Conservation (phyloP, 495 filamentous ascomycete species). For the Neurospora sp. region DNA sequence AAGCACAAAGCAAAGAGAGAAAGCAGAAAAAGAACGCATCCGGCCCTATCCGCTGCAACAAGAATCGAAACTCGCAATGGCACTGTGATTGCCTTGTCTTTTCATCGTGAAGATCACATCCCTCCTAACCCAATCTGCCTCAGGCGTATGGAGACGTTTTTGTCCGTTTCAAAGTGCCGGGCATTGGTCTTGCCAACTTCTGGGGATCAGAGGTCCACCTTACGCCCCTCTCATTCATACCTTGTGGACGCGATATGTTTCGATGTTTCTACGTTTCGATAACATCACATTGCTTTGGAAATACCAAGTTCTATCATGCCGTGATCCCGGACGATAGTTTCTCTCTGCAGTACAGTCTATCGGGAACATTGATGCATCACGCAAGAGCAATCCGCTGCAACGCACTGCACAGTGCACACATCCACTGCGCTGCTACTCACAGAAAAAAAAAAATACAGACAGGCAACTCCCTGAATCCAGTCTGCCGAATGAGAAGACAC, state of each 20-base stretch:
- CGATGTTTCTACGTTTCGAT: not conserved
- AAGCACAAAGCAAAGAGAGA: not conserved
- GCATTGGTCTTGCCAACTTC: not conserved
- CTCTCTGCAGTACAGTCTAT: not conserved
- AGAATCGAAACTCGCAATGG: not conserved
- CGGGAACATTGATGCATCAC: not conserved
- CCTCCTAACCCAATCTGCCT: not conserved
- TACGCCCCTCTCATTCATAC: not conserved
- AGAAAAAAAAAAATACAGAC: not conserved
- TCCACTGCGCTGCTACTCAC: not conserved
- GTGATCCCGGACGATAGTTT: not conserved
- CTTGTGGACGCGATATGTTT: not conserved
- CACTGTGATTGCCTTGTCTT: not conserved
- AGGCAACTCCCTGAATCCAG: not conserved
- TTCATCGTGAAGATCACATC: not conserved
- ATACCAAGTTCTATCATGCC: not conserved
- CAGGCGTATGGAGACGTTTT: not conserved
- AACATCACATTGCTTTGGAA: not conserved
- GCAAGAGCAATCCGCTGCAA: not conserved
- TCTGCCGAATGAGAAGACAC: not conserved
- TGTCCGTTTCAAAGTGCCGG: not conserved
- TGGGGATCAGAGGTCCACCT: not conserved
- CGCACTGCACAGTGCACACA: not conserved
- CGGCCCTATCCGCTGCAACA: not conserved
- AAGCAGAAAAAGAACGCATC: not conserved